A percentile compares a stretch with the other conserved stretches of the same genome.
These are phyloP conservation scores for Euphorbia tirucalli DNA, from an alignment of 345 rosid genomes.

Conservation along the genomic window DNA sequence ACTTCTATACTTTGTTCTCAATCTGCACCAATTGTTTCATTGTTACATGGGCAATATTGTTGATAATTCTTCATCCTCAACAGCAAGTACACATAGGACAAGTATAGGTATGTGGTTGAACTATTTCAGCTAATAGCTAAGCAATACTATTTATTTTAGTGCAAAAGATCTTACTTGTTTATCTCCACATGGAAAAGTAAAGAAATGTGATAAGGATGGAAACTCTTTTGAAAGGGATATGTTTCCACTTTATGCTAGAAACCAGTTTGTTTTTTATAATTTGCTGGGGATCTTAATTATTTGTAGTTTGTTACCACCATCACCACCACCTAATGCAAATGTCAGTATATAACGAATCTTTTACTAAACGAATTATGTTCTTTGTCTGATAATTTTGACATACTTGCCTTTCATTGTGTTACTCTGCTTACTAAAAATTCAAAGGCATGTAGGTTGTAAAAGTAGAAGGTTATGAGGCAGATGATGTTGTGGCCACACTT, in stretches of 20 bases:
- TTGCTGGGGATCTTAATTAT: neutral
- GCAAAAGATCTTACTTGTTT: neutral
- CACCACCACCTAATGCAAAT: neutral
- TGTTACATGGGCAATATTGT: neutral
- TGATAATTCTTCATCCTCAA: neutral
- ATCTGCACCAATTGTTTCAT: neutral
- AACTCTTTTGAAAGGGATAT: neutral
- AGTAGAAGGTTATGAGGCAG: constrained; percentile 81
- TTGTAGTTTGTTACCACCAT: neutral
- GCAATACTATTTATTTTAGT: neutral
- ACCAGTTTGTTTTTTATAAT: neutral
- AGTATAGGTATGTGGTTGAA: neutral
- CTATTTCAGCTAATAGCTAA: neutral
- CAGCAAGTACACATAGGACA: neutral
- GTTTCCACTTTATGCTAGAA: neutral
- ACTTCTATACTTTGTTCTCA: neutral
- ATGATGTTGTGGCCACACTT: constrained; percentile 86
- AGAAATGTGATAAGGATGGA: neutral
- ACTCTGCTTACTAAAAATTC: constrained; percentile 15
- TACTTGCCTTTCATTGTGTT: constrained; percentile 2
- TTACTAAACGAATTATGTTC: neutral
- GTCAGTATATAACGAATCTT: neutral
- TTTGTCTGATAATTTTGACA: neutral
- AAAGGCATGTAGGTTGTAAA: constrained; percentile 57
- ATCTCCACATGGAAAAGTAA: neutral